phyloP scores from a whole-genome alignment of 306 rosid species.

The Prunus fruticosa region DNA sequence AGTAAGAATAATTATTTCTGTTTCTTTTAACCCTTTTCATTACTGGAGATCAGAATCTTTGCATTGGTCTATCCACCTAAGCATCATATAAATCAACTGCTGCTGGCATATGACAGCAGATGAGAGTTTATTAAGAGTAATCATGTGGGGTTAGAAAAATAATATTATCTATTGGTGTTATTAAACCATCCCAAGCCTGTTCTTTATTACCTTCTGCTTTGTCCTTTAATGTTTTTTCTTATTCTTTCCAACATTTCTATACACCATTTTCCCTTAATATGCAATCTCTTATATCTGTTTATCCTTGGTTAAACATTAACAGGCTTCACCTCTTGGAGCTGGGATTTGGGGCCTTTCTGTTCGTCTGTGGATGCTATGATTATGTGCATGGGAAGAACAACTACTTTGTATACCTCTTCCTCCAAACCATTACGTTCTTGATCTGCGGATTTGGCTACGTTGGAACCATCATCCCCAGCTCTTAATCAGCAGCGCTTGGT shows the following conservation, averaged over 20 bases:
- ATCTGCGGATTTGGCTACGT: conserved; percentile 89
- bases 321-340: conserved; percentile 83
- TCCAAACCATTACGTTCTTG: conserved; percentile 77
- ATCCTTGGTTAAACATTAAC: conserved; percentile 26
- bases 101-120: conserved; percentile 7
- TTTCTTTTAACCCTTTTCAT: conserved; percentile 7
- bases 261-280: not conserved
- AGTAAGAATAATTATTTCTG: conserved; percentile 17
- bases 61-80: conserved; percentile 1
- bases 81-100: not conserved
- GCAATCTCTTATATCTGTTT: conserved; percentile 1
- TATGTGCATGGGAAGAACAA: conserved; percentile 83
- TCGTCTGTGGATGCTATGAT: conserved; percentile 96
- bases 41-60: conserved; percentile 32
- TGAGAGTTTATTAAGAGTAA: not conserved
- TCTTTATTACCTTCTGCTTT: not conserved
- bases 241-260: not conserved
- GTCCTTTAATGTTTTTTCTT: not conserved
- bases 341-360: conserved; percentile 85
- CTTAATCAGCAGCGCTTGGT: conserved; percentile 12
- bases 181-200: not conserved
- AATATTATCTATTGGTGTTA: not conserved
- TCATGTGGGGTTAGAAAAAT: not conserved
- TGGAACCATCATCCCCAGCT: conserved; percentile 89
- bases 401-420: conserved; percentile 92